Conservation (phyloP, 495 filamentous ascomycete species). For the Lepidopterella palustris region DNA sequence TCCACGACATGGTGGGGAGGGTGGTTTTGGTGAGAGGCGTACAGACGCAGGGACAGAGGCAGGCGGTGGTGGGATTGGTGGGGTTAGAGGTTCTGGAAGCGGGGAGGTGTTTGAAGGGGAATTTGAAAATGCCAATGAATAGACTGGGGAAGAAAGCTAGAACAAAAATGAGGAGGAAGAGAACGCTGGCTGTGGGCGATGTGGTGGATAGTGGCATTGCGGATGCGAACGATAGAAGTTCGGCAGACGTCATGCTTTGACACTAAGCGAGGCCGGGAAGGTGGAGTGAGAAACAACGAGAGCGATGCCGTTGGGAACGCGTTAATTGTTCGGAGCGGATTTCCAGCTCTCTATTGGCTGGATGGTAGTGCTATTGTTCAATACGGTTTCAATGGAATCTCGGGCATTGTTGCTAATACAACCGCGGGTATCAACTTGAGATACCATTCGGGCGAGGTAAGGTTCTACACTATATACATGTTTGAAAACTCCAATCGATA, state of each 20-base stretch:
- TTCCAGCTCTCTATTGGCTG: background rate
- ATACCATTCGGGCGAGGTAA: background rate
- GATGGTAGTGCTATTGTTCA: background rate
- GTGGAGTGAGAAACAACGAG: slow-evolving; percentile 10
- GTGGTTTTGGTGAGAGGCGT: slow-evolving; percentile 13
- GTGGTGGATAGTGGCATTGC: slow-evolving; percentile 27
- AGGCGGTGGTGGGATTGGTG: slow-evolving; percentile 16
- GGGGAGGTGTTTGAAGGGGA: slow-evolving; percentile 36
- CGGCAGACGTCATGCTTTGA: slow-evolving; percentile 18
- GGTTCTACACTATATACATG: slow-evolving; percentile 7
- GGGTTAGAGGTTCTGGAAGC: background rate
- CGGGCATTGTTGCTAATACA: too few species aligned
- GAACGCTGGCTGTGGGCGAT: slow-evolving; percentile 35
- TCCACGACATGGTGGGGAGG: slow-evolving; percentile 57
- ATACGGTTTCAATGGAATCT: background rate
- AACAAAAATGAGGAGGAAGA: slow-evolving; percentile 45
- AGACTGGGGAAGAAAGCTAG: slow-evolving; percentile 49
- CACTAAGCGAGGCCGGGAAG: slow-evolving; percentile 21
- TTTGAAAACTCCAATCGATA: background rate
- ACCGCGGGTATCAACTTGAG: background rate
- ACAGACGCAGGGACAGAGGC: slow-evolving; percentile 16
- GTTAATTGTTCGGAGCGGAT: background rate
- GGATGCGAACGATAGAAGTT: slow-evolving; percentile 17
- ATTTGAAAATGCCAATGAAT: slow-evolving; percentile 45
- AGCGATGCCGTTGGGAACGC: too few species aligned